Evolutionary conservation across 2,329 filamentous ascomycete species (phyloP), one percentile per base, ranked within the genome.

Genomic region (Aureobasidium melanogenum): DNA sequence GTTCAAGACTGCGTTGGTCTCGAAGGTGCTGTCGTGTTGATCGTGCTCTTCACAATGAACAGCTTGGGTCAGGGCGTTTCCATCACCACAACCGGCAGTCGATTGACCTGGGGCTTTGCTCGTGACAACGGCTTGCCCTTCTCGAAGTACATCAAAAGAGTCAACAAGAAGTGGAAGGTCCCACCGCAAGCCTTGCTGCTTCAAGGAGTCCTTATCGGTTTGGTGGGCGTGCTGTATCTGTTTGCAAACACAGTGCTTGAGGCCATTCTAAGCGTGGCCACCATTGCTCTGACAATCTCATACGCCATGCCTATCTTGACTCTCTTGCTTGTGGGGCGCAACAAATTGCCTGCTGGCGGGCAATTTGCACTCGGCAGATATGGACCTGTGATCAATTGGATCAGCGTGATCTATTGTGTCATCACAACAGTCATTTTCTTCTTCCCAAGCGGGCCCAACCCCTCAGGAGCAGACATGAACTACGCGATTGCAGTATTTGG

Each of bases 401-500:
- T 81, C 36, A 80, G 79, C 3, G 70, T 82, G 34, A 65, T 81
- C 12, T 83, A 82, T 69, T 82, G 80, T 66, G 69, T 69, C 55
- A 68, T 82, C 58, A 82, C 80, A 1, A 80, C 79, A 0, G 73
- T 83, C 28, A 82, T 83, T 69, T 83, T 82, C 75, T 79, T 83
- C 67, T 83, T 83, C 65, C 80, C 80, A 0, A 69, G 69, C 0
- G 63, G 61, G 0, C 81, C 80, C 0, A 75, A 76, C 62, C 80
- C 81, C 0, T 64, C 74, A 0, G 67, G 72, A 0, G 69, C 71
- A n/a, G 79, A 83, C 63, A 83, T 83, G 81, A 83, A 83, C 68
- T 83, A 78, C 66, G 81, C 81, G 6, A 82, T 83, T 65, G 81
- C 77, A 0, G 80, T 83, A 0, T 83, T 83, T 65, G 81, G 79